Evolutionary conservation across 371 early-diverging fungal genomes (phyloP), one percentile per base, ranked within the genome.

Genomic region (Cladochytrium tenue): DNA sequence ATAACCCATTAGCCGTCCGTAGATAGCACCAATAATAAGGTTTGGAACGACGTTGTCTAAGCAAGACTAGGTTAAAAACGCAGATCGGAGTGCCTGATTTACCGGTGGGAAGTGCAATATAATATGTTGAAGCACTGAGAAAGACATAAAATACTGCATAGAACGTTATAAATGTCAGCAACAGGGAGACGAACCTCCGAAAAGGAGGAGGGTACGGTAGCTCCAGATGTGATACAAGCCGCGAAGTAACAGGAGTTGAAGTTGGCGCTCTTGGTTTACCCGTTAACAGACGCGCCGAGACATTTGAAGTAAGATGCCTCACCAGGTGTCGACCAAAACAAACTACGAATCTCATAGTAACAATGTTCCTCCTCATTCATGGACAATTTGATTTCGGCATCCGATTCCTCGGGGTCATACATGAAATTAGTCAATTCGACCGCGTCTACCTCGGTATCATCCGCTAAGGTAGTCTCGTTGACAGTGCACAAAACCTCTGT

Each of bases 51-150:
- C 74, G 43, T 69, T 28, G 60, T 70, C 69, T 56, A 51, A 35
- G 13, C 13, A 67, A 20, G 25, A 28, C 59, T 43, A 13, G 20
- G 56, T 66, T 70, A 17, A 67, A 67, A 20, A 70, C 35, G 53
- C 61, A 60, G 32, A 56, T n/a, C 20, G 7, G 7, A 43, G 20
- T 43, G 43, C 32, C 25, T 32, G 32, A 59, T n/a, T 36, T 0
- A 69, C 62, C 74, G 17, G 77, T 77, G 20, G 78, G 78, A 7
- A 77, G 63, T 3, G 78, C 78, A 32, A 77, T 74, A 36, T 74
- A 73, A 33, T 74, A 74, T 0, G 74, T 74, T 2, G 61, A 3
- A 15, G 64, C 17, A 50, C 68, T 65, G 26, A 74, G 35, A 20
- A 61, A n/a, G 23, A 70, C 32, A 53, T 76, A 76, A 13, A 68